These are phyloP conservation scores for Alternaria longipes DNA, from an alignment of 2,329 filamentous ascomycete genomes.

Conservation along the genomic window DNA sequence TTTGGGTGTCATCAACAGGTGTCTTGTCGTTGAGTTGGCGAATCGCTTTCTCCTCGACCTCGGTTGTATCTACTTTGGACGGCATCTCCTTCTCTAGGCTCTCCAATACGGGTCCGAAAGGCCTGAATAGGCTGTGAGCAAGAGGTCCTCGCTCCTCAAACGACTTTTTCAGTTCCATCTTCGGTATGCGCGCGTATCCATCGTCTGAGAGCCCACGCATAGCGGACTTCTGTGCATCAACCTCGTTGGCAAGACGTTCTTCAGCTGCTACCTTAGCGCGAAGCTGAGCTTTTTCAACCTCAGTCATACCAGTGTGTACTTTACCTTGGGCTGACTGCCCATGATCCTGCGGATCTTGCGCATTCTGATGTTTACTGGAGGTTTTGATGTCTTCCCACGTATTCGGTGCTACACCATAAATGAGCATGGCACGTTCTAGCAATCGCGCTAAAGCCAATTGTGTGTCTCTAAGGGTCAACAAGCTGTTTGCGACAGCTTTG, in stretches of 20 bases:
- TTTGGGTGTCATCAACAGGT: constrained; percentile 37
- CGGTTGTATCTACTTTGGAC: constrained; percentile 12
- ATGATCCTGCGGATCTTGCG: neutral
- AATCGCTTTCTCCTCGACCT: constrained; percentile 17
- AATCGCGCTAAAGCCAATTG: constrained; percentile 39
- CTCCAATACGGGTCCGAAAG: constrained; percentile 39
- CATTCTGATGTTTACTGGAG: neutral
- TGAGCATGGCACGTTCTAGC: constrained; percentile 35
- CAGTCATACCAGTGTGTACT: neutral
- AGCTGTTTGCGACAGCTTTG: constrained; percentile 34
- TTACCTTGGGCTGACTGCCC: neutral
- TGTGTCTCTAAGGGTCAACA: constrained; percentile 42
- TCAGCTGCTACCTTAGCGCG: constrained; percentile 27
- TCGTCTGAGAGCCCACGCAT: constrained; percentile 45
- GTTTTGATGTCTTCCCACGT: constrained; percentile 16
- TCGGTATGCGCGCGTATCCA: constrained; percentile 31
- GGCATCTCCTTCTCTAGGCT: constrained; percentile 33
- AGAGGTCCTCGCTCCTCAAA: constrained; percentile 38
- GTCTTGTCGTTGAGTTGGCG: constrained; percentile 27
- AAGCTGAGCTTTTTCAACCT: constrained; percentile 16
- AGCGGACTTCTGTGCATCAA: constrained; percentile 37
- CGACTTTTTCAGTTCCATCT: constrained; percentile 15
- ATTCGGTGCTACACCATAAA: constrained; percentile 29
- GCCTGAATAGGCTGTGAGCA: constrained; percentile 43
- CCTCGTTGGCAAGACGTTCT: constrained; percentile 37